Evolutionary conservation across 208 protist species (phyloP).

Genomic region (Polymyxa betae): DNA sequence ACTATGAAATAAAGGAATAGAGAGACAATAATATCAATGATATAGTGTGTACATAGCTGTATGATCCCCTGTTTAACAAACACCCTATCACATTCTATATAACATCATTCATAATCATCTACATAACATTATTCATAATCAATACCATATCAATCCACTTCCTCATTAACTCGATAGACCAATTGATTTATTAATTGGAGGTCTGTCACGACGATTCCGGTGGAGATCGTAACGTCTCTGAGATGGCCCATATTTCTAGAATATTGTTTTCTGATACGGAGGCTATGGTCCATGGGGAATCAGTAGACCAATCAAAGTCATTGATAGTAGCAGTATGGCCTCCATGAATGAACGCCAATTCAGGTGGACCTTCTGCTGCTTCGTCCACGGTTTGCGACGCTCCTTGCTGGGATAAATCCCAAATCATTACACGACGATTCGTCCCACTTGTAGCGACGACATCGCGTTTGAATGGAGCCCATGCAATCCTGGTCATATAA

Average conservation of each 20-base stretch:
- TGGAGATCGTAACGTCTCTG: background rate
- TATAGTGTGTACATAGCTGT: too few species aligned
- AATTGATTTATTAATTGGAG: too few species aligned
- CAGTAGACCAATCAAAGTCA: constrained; percentile 57
- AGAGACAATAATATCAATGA: too few species aligned
- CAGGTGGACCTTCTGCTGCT: background rate
- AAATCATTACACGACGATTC: constrained; percentile 43
- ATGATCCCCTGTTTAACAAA: too few species aligned
- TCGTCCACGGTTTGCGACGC: constrained; percentile 27
- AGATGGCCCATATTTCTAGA: constrained; percentile 51
- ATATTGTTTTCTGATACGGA: constrained; percentile 58
- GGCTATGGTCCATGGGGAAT: constrained; percentile 57
- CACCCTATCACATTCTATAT: too few species aligned
- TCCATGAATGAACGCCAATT: constrained; percentile 58
- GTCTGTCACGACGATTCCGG: too few species aligned
- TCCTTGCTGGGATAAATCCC: constrained; percentile 13
- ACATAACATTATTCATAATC: too few species aligned
- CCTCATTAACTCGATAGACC: too few species aligned
- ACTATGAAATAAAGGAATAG: too few species aligned
- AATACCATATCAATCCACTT: too few species aligned
- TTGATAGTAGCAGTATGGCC: constrained; percentile 59
- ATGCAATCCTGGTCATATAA: background rate
- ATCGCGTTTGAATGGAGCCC: constrained; percentile 24
- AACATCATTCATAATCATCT: too few species aligned
- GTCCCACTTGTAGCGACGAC: background rate